Conservation (phyloP, 176 grass and related monocot genomes). For the Musa acuminata region DNA sequence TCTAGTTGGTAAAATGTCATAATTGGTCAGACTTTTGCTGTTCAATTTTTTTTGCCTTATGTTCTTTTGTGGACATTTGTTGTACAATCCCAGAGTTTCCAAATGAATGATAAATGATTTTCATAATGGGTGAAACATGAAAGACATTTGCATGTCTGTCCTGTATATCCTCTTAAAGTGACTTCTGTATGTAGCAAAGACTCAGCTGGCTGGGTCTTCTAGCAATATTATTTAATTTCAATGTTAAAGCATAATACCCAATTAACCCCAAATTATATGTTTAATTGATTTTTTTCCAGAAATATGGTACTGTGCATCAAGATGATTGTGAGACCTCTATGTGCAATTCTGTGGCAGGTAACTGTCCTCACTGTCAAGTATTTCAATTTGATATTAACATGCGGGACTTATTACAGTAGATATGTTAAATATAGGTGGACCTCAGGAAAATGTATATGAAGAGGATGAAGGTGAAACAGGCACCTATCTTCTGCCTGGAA, state of each 20-base stretch:
- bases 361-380: neutral
- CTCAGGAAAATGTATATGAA: conserved; percentile 67
- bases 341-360: conserved; percentile 66
- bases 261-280: neutral
- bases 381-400: neutral
- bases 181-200: neutral
- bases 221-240: neutral
- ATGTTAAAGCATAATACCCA: too few species aligned
- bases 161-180: neutral
- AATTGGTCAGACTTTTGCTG: neutral
- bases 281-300: conserved; percentile 45
- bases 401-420: neutral
- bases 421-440: conserved; percentile 33
- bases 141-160: neutral
- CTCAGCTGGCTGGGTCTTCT: neutral
- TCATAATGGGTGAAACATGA: neutral
- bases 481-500: conserved; percentile 31
- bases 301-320: conserved; percentile 37
- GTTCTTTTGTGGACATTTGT: neutral
- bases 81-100: neutral
- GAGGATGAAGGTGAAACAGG: conserved; percentile 65
- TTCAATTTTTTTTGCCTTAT: neutral
- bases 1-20: neutral
- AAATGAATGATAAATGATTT: neutral
- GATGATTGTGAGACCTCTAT: conserved; percentile 69